Evolutionary conservation across 345 rosid species (phyloP), one percentile per base, ranked within the genome.

Genomic region (Lepidium aucheri): DNA sequence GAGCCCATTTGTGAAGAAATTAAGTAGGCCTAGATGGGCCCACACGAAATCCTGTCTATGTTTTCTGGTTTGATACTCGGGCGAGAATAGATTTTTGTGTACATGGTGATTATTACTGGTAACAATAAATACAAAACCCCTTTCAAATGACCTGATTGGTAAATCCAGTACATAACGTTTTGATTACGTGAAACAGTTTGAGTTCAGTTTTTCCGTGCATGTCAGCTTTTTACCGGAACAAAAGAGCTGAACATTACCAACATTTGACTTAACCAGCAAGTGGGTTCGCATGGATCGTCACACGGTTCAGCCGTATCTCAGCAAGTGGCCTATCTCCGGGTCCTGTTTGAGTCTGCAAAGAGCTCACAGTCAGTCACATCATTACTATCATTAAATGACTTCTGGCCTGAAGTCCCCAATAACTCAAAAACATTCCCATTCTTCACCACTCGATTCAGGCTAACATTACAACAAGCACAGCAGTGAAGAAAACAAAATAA

Each of bases 211-310:
- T 15, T 30, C 13, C 15, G 60, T 51, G 6, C 15, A 36, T 63
- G 28, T 50, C 58, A 38, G 49, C 38, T 63, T 13, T 45, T 8
- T 45, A 50, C 59, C 46, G 3, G 38, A 24, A 36, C 16, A 30
- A 30, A 57, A 42, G 18, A 41, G 7, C 18, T 26, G 30, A 33
- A 52, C 42, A 41, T 1, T 26, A 32, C 46, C 3, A 28, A 5
- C 43, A 22, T 69, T 15, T 9, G 35, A 30, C 77, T 40, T 82
- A 94, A 60, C 83, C 97, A 66, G 99, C 96, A 17, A 90, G 97
- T 20, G 99, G 99, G 70, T 94, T 94, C 47, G 99, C 99, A 58
- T 94, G 99, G 72, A 86, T 82, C 0, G 99, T 90, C 58, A 94
- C 87, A 8, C 97, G 96, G 77, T 94, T 94, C 65, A 94, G 69